Conservation (phyloP, 2,329 filamentous ascomycete genomes). For the Botrytis tulipae region DNA sequence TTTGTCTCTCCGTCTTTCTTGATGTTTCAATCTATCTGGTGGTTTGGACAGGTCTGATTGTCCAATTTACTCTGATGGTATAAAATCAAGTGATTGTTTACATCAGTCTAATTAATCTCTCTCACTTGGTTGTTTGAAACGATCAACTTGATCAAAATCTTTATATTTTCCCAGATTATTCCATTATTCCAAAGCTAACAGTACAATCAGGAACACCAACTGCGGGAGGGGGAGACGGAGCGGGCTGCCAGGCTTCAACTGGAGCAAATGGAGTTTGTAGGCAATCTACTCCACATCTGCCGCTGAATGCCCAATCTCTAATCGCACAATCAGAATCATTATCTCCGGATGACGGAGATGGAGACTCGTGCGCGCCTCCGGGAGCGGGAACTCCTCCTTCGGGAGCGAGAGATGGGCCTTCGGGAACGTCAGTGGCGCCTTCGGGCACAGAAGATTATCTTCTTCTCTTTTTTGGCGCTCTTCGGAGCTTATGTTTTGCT, state of each 20-base stretch:
- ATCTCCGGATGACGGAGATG: background rate
- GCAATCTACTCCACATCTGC: background rate
- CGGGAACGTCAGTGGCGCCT: background rate
- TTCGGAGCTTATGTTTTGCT: background rate
- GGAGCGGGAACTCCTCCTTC: too few relatives aligned
- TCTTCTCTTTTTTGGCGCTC: background rate
- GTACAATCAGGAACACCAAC: background rate
- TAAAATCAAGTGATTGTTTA: background rate
- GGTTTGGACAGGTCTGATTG: background rate
- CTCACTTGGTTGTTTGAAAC: background rate
- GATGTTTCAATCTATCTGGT: background rate
- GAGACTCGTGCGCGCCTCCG: background rate
- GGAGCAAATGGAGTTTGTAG: background rate
- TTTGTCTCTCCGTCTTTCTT: too few relatives aligned
- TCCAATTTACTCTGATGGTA: background rate
- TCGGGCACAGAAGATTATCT: background rate
- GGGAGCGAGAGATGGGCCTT: background rate
- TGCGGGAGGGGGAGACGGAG: background rate
- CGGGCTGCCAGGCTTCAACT: background rate
- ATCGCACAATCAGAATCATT: background rate
- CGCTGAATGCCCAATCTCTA: background rate
- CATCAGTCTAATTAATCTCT: too few relatives aligned
- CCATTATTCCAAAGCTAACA: background rate
- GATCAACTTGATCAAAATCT: background rate
- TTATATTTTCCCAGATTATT: background rate